Conservation (phyloP, 768 basidiomycete genomes). For the Arthromyces matolae region DNA sequence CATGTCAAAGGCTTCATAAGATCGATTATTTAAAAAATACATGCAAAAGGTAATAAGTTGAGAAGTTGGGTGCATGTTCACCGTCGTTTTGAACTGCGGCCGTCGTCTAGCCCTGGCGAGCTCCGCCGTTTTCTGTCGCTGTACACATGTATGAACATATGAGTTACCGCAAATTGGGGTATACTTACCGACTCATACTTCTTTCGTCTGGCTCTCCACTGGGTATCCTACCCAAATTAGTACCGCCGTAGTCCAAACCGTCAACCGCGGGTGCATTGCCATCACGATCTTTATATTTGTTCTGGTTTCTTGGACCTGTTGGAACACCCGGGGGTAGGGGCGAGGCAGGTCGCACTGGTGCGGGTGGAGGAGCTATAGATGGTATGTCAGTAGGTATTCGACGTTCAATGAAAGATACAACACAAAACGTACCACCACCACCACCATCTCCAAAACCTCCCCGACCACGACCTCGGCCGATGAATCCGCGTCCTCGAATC, state of each 20-base stretch:
- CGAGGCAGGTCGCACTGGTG: constrained; percentile 73
- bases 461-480: constrained; percentile 39
- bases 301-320: constrained; percentile 83
- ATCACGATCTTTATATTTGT: constrained; percentile 88
- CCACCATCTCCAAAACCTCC: constrained; percentile 38
- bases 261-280: constrained; percentile 82
- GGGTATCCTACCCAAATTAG: constrained; percentile 48
- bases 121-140: constrained; percentile 62
- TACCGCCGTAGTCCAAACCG: constrained; percentile 84
- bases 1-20: too few species aligned
- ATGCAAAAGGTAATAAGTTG: constrained; percentile 2
- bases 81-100: constrained; percentile 67
- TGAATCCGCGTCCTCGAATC: constrained; percentile 42
- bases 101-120: constrained; percentile 68
- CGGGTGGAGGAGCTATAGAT: constrained; percentile 37
- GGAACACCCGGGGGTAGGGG: constrained; percentile 85
- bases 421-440: too few species aligned
- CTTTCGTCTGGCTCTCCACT: constrained; percentile 69
- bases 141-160: neutral
- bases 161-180: neutral
- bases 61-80: constrained; percentile 27
- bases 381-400: neutral
- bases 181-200: constrained; percentile 51
- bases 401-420: constrained; percentile 19
- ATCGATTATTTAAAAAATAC: constrained; percentile 5